These are phyloP conservation scores for Kazachstania taianensis DNA, from an alignment of 805 yeast genomes.

Conservation along the genomic window DNA sequence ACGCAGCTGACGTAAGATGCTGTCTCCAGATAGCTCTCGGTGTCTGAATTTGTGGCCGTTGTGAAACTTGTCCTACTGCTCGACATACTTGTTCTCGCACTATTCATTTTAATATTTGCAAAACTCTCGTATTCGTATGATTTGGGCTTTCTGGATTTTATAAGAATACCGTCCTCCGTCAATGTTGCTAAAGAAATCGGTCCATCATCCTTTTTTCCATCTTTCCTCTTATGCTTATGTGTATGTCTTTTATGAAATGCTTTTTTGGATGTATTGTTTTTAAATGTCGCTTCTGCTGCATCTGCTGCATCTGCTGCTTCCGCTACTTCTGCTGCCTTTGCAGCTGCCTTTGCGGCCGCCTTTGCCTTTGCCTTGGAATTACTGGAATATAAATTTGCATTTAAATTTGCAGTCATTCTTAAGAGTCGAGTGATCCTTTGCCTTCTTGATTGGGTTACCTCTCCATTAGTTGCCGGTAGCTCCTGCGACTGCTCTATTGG, in stretches of 20 bases:
- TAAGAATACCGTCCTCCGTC: conserved; percentile 28
- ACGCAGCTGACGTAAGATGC: conserved; percentile 29
- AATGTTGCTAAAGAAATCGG: conserved; percentile 22
- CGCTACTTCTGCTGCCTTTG: no score
- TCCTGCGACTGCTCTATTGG: no score
- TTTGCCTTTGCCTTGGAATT: not conserved
- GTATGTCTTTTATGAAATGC: not conserved
- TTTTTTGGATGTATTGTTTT: no score
- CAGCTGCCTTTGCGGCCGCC: no score
- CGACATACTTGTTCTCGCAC: conserved; percentile 7
- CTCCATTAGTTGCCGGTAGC: no score
- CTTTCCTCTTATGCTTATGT: conserved; percentile 2
- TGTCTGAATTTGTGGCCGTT: conserved; percentile 5
- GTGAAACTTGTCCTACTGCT: conserved; percentile 11
- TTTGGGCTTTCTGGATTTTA: conserved; percentile 19
- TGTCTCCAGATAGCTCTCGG: conserved; percentile 18
- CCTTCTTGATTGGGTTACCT: not conserved
- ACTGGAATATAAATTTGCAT: not conserved
- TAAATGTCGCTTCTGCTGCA: no score
- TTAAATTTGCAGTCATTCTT: conserved; percentile 1
- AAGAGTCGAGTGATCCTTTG: not conserved
- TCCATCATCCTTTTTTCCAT: conserved; percentile 6
- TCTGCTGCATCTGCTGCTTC: no score
- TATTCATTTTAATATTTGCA: not conserved
- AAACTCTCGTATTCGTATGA: conserved; percentile 4